Evolutionary conservation across 1,284 basidiomycete genomes (phyloP).

Genomic region (Puccinia hordei): DNA sequence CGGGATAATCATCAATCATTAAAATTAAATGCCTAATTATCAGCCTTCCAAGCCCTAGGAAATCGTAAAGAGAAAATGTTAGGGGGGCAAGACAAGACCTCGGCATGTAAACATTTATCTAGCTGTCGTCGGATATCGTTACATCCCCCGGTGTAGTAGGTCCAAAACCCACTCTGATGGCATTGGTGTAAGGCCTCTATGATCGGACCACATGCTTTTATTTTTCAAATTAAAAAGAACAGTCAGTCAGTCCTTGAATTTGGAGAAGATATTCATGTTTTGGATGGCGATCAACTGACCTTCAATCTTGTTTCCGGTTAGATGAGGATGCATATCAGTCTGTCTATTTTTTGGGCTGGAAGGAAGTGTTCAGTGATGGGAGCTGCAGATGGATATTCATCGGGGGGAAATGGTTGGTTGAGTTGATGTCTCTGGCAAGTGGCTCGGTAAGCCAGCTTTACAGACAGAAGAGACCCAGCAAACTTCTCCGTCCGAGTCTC

Average conservation of each 20-base stretch:
- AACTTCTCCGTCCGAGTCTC: too few species aligned
- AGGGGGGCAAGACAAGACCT: background rate
- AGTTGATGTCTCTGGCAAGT: too few species aligned
- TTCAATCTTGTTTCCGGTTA: slow-evolving; percentile 34
- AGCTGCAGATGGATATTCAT: too few species aligned
- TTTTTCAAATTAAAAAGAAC: background rate
- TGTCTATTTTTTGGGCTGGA: too few species aligned
- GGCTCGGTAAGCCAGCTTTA: too few species aligned
- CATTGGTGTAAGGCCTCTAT: slow-evolving; percentile 46
- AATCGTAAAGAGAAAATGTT: background rate
- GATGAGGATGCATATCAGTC: slow-evolving; percentile 42
- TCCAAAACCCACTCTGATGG: slow-evolving; percentile 36
- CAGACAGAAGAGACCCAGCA: too few species aligned
- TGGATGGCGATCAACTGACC: background rate
- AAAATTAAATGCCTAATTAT: background rate
- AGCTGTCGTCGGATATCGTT: slow-evolving; percentile 34
- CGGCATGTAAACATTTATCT: slow-evolving; percentile 37
- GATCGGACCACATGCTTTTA: slow-evolving; percentile 26
- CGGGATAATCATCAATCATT: background rate
- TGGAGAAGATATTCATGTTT: background rate
- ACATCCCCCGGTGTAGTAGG: slow-evolving; percentile 40
- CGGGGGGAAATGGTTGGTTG: too few species aligned
- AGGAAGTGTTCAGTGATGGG: too few species aligned
- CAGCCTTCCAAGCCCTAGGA: background rate
- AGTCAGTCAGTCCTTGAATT: too few species aligned